Evolutionary conservation across 2,329 filamentous ascomycete species (phyloP), one percentile per base, ranked within the genome.

Genomic region (Penicillium paneum): DNA sequence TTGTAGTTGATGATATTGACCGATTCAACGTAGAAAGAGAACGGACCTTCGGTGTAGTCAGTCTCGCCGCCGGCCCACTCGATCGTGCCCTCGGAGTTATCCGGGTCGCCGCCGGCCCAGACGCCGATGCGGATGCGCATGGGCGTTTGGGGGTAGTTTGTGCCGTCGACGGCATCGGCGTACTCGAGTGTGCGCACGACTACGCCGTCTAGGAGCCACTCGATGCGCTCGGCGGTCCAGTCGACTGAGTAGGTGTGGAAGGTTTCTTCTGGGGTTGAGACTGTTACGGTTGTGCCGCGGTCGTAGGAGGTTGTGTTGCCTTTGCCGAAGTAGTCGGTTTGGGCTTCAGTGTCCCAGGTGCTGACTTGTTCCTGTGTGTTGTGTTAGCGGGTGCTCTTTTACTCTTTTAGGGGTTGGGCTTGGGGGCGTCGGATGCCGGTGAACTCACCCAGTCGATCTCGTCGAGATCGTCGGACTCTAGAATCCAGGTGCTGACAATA

Each of bases 281-380:
- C 77, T 3, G 83, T 76, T 72, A 93, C 89, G 70, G 90, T 91
- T 54, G 89, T 87, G 58, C 88, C 92, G 54, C 93, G 88, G 76
- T 96, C 91, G 77, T 94, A 96, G 12, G 83, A 82, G 5, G 69
- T 67, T 0, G 89, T 91, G 66, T 90, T 83, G 50, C 93, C 94
- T 76, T 97, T 97, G 73, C 92, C 91, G 66, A 97, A 99, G 78
- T 96, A 99, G 76, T 97, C 97, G 66, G 88, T 89, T 75, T 97
- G 91, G 40, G 76, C 68, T 41, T 68, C 60, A 10, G 60, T 67
- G 15, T 62, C 67, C 45, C 71, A 68, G 35, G 71, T 69, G 53
- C 75, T 74, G 49, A 75, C 57, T 61, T 68, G 67, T 56, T 75
- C 72, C 72, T 74, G 55, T 55, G 17, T 31, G 8, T 15, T 36